Evolutionary conservation across 768 basidiomycete genomes (phyloP).

Genomic region (Pleurotus djamor): DNA sequence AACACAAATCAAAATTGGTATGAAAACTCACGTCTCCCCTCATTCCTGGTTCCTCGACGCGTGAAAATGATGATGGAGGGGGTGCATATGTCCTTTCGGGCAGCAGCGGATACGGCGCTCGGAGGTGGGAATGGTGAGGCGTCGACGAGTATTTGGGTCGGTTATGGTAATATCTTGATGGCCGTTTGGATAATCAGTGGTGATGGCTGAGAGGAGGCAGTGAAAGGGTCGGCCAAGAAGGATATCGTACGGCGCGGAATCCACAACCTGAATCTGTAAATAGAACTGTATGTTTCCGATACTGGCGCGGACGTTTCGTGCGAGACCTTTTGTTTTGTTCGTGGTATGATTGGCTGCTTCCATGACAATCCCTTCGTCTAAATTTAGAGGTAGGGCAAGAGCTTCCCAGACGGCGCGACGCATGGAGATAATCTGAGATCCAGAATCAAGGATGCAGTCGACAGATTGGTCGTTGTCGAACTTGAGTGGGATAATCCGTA

Average conservation of each 20-base stretch:
- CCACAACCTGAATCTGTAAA: conserved; percentile 11
- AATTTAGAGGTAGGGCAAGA: conserved; percentile 1
- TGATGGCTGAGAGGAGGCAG: not conserved
- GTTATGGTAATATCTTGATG: not conserved
- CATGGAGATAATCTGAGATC: conserved; percentile 26
- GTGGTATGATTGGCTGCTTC: conserved; percentile 21
- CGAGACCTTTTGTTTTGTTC: conserved; percentile 20
- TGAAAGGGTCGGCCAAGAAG: conserved; percentile 11
- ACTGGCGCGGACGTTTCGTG: conserved; percentile 20
- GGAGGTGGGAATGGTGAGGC: not conserved
- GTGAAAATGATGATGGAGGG: not conserved
- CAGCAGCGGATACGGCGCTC: not conserved
- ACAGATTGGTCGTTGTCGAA: conserved; percentile 11
- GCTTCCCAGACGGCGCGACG: conserved; percentile 9
- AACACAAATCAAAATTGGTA: not conserved
- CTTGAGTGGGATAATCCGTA: conserved; percentile 11
- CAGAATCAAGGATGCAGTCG: conserved; percentile 20
- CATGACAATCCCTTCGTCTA: conserved; percentile 18
- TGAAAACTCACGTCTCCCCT: not conserved
- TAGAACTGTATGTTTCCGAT: not conserved
- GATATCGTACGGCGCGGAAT: conserved; percentile 12
- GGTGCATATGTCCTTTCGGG: not conserved
- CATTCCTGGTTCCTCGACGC: conserved; percentile 4
- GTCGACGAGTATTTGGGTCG: not conserved
- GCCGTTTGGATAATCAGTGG: conserved; percentile 1